Evolutionary conservation across 1,139 yeast genomes (phyloP).

Genomic region (Sugiyamaella pinicola): DNA sequence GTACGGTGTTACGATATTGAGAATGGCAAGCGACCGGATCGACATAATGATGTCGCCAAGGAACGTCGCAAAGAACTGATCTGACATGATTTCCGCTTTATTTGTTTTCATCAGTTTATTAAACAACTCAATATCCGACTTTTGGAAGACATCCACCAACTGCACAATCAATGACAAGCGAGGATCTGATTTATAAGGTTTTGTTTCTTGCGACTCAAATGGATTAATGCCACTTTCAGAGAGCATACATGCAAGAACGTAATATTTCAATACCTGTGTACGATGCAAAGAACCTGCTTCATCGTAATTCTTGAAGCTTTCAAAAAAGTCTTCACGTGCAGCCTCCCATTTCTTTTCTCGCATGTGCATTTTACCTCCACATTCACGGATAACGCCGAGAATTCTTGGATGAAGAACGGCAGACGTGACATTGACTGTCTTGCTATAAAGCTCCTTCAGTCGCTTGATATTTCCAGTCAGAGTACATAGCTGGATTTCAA

Average conservation of each 20-base stretch:
- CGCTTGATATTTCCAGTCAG: constrained; percentile 45
- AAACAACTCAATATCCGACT: constrained; percentile 45
- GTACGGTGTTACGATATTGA: constrained; percentile 46
- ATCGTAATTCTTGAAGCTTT: constrained; percentile 73
- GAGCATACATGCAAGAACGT: constrained; percentile 63
- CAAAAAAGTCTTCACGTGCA: constrained; percentile 69
- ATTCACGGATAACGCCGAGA: constrained; percentile 70
- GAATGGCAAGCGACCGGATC: constrained; percentile 43
- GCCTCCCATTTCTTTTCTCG: constrained; percentile 56
- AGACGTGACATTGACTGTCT: constrained; percentile 53
- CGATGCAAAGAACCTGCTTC: constrained; percentile 71
- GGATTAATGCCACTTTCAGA: constrained; percentile 68
- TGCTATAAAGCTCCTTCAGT: constrained; percentile 53
- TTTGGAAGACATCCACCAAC: constrained; percentile 45
- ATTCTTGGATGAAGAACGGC: constrained; percentile 78
- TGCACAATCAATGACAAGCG: constrained; percentile 44
- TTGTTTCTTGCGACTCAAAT: constrained; percentile 55
- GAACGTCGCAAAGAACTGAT: constrained; percentile 37
- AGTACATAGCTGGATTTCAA: constrained; percentile 59
- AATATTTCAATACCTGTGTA: constrained; percentile 57
- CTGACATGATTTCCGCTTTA: constrained; percentile 36
- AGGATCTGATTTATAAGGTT: constrained; percentile 47
- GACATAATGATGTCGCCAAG: constrained; percentile 40
- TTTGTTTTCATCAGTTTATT: constrained; percentile 36
- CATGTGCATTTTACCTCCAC: constrained; percentile 73